Percentiles rank a stretch among this genome's conserved stretches.
Evolutionary conservation across 345 rosid genomes (phyloP).

Genomic region (Abelmoschus esculentus): DNA sequence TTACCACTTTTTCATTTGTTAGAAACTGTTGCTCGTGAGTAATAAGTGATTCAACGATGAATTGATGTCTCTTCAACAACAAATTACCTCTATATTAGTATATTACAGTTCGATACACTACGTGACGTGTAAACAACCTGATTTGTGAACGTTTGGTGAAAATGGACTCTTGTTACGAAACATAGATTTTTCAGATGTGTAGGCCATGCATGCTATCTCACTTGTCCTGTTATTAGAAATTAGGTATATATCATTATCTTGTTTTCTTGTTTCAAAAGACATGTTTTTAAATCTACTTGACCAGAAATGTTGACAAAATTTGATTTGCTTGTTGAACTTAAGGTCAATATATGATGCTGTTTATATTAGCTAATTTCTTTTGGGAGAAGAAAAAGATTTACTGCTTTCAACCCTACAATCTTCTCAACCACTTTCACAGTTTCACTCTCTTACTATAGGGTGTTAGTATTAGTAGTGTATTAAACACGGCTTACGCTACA

Average conservation of each 20-base stretch:
- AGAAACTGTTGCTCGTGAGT: too few species aligned
- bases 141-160: background rate
- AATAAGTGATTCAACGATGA: too few species aligned
- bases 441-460: background rate
- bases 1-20: background rate
- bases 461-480: background rate
- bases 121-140: background rate
- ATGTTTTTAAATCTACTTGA: background rate
- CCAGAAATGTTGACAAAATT: background rate
- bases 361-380: background rate
- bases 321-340: conserved; percentile 3
- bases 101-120: background rate
- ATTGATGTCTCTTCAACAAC: too few species aligned
- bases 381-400: background rate
- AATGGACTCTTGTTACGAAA: background rate
- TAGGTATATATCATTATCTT: background rate
- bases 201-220: too few species aligned
- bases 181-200: background rate
- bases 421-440: background rate
- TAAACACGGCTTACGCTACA: background rate
- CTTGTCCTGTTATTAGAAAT: background rate
- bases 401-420: background rate
- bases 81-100: too few species aligned
- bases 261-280: background rate
- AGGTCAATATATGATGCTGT: background rate